phyloP scores from a whole-genome alignment of 257 asterid species.

The Ligustrum vulgare region DNA sequence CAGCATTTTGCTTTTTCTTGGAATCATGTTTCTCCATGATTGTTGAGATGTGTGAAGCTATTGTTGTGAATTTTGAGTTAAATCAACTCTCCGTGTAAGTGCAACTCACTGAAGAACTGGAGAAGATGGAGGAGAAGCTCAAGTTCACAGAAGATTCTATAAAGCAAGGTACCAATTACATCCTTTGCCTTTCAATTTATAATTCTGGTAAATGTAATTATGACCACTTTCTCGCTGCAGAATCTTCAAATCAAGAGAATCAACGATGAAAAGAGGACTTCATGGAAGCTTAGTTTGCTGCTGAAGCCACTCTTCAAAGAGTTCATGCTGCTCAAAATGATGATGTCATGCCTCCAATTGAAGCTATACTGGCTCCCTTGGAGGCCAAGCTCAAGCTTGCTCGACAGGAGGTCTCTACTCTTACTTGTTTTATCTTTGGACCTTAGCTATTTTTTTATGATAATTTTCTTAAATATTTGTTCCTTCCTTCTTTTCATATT shows the following conservation, averaged over 20 bases:
- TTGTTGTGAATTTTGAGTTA: slow-evolving; percentile 16
- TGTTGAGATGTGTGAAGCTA: slow-evolving; percentile 9
- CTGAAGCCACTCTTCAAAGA: slow-evolving; percentile 97
- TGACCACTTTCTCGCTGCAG: slow-evolving; percentile 36
- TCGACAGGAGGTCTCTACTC: slow-evolving; percentile 76
- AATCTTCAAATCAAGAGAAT: slow-evolving; percentile 96
- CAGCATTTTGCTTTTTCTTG: slow-evolving; percentile 3
- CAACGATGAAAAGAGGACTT: slow-evolving; percentile 94
- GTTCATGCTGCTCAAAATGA: slow-evolving; percentile 98
- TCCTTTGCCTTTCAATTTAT: slow-evolving; percentile 15
- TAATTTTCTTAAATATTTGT: slow-evolving; percentile 18
- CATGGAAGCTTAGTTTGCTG: slow-evolving; percentile 98
- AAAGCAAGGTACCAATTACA: slow-evolving; percentile 71
- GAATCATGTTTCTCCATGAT: slow-evolving; percentile 12
- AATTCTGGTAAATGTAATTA: slow-evolving; percentile 9
- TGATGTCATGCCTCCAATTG: slow-evolving; percentile 99
- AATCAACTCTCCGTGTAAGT: slow-evolving; percentile 24
- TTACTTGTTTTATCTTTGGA: slow-evolving; percentile 10
- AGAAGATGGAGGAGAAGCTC: slow-evolving; percentile 84
- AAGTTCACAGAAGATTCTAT: slow-evolving; percentile 80
- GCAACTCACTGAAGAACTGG: slow-evolving; percentile 82
- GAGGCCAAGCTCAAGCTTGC: slow-evolving; percentile 98
- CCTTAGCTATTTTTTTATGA: slow-evolving; percentile 18
- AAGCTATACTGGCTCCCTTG: slow-evolving; percentile 94
- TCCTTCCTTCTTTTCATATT: slow-evolving; percentile 48